Evolutionary conservation across 257 asterid species (phyloP).

Genomic region (Nicotiana undulata): DNA sequence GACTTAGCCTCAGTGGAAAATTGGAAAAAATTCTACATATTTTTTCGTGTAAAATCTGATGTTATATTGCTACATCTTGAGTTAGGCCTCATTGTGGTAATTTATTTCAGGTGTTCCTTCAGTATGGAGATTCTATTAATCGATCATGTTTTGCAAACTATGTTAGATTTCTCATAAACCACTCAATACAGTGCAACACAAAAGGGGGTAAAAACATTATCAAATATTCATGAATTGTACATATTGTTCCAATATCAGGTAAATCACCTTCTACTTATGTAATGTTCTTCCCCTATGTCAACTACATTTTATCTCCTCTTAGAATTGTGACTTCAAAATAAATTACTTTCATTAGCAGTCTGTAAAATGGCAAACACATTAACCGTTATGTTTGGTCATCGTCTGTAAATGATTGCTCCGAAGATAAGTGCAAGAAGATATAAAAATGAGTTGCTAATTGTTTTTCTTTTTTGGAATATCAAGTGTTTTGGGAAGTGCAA

Average conservation of each 20-base stretch:
- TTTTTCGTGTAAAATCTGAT: background rate
- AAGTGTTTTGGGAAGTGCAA: too few species aligned
- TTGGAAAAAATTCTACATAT: background rate
- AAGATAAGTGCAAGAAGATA: too few species aligned
- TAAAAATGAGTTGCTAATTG: too few species aligned
- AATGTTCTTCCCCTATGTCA: background rate
- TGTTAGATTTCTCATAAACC: background rate
- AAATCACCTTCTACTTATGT: background rate
- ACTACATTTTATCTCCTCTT: too few species aligned
- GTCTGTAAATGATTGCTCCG: too few species aligned
- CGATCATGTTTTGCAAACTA: background rate
- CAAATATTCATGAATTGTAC: too few species aligned
- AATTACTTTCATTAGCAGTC: too few species aligned
- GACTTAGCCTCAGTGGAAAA: background rate
- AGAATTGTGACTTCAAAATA: too few species aligned
- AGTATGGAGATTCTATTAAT: background rate
- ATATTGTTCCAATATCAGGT: background rate
- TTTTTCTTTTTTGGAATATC: too few species aligned
- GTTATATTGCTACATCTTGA: background rate
- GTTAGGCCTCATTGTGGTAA: background rate
- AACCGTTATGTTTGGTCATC: too few species aligned
- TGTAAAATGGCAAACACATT: too few species aligned
- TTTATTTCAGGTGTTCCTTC: background rate
- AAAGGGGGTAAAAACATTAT: background rate
- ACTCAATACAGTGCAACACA: background rate